Evolutionary conservation across 495 filamentous ascomycete species (phyloP).

Genomic region (Aspergillus funiculosus): DNA sequence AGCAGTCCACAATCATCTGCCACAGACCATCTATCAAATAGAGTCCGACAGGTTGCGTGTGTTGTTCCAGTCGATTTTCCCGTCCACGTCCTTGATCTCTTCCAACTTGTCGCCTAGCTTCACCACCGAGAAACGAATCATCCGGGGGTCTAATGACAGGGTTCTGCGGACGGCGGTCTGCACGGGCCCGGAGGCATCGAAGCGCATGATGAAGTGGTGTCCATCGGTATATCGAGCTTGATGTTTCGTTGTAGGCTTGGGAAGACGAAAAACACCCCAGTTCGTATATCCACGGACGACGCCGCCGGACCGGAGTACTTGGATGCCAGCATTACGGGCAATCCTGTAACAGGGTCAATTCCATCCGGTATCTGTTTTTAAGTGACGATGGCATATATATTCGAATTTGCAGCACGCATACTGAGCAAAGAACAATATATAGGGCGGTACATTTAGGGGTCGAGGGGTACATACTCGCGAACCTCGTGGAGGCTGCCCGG

Average conservation of each 20-base stretch:
- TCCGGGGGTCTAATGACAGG: slow-evolving; percentile 79
- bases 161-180: slow-evolving; percentile 69
- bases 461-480: slow-evolving; percentile 66
- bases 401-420: too few relatives aligned
- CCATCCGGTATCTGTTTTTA: too few relatives aligned
- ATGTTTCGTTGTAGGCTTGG: slow-evolving; percentile 65
- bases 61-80: slow-evolving; percentile 55
- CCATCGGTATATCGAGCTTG: slow-evolving; percentile 74
- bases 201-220: slow-evolving; percentile 97
- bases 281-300: slow-evolving; percentile 89
- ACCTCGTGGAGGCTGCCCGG: slow-evolving; percentile 82
- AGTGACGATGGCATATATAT: slow-evolving; percentile 2
- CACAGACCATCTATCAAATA: slow-evolving; percentile 17
- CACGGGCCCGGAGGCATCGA: slow-evolving; percentile 64
- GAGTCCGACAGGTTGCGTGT: slow-evolving; percentile 26
- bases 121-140: slow-evolving; percentile 80
- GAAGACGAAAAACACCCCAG: slow-evolving; percentile 87
- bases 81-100: slow-evolving; percentile 57
- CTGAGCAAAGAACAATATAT: too few relatives aligned
- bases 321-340: slow-evolving; percentile 74
- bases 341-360: slow-evolving; percentile 50
- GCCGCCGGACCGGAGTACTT: slow-evolving; percentile 78
- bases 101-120: slow-evolving; percentile 77
- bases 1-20: slow-evolving; percentile 14
- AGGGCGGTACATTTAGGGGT: slow-evolving; percentile 6